A percentile compares a stretch with the other conserved stretches of the same genome.
Evolutionary conservation across 495 filamentous ascomycete genomes (phyloP).

Genomic region (Penicillium canescens): DNA sequence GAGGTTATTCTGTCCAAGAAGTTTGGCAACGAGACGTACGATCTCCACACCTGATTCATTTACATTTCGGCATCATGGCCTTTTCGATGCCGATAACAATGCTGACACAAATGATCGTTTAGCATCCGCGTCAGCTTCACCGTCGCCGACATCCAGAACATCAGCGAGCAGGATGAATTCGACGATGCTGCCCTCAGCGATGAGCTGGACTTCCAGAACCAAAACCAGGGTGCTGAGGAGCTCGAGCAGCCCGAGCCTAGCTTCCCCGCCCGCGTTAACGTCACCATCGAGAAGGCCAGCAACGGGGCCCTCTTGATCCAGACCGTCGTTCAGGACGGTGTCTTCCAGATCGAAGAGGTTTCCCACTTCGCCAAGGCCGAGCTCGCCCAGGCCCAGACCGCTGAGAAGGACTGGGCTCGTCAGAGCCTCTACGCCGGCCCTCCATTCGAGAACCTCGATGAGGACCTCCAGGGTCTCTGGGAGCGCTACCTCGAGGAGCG

Average conservation of each 20-base stretch:
- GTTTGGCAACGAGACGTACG: slow-evolving; percentile 83
- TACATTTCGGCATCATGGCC: neutral
- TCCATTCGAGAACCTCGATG: slow-evolving; percentile 90
- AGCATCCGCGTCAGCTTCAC: slow-evolving; percentile 93
- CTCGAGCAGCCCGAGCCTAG: slow-evolving; percentile 55
- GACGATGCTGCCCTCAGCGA: slow-evolving; percentile 47
- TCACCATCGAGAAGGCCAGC: slow-evolving; percentile 81
- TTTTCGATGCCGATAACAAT: slow-evolving; percentile 7
- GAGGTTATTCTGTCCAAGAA: slow-evolving; percentile 82
- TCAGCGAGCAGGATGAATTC: slow-evolving; percentile 61
- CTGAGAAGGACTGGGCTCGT: slow-evolving; percentile 67
- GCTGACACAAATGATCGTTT: slow-evolving; percentile 11
- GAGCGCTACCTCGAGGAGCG: slow-evolving; percentile 95
- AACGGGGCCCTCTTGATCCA: slow-evolving; percentile 85
- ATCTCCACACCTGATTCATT: neutral
- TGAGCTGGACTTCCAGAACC: slow-evolving; percentile 51
- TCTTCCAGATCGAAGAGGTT: slow-evolving; percentile 87
- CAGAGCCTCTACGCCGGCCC: slow-evolving; percentile 86
- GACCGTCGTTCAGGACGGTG: slow-evolving; percentile 81
- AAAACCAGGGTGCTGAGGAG: slow-evolving; percentile 61
- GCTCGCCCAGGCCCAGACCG: slow-evolving; percentile 64
- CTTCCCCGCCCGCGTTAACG: slow-evolving; percentile 80
- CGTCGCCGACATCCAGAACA: slow-evolving; percentile 82
- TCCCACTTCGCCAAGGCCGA: slow-evolving; percentile 78
- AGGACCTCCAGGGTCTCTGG: slow-evolving; percentile 87